Conservation (phyloP, 495 filamentous ascomycete species). For the Letharia columbiana region DNA sequence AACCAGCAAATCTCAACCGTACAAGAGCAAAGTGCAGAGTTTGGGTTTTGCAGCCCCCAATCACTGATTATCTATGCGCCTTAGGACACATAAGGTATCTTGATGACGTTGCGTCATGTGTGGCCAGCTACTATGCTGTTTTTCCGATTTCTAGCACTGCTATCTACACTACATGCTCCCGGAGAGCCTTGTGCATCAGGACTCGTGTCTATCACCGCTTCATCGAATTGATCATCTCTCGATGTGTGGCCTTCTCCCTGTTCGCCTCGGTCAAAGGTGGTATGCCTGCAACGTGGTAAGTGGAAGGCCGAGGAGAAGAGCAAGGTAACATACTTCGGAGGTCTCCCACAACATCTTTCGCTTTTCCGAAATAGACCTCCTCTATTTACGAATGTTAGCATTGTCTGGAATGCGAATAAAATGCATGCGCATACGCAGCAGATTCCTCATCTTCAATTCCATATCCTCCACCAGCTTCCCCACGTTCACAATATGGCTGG, state of each 20-base stretch:
- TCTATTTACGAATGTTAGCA: conserved; percentile 39
- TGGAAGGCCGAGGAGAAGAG: conserved; percentile 1
- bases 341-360: conserved; percentile 97
- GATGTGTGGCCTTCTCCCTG: conserved; percentile 75
- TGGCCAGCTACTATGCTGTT: not conserved
- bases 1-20: not conserved
- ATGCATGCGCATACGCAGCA: conserved; percentile 55
- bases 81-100: not conserved
- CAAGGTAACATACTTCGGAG: conserved; percentile 59
- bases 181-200: not conserved
- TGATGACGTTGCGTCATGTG: not conserved
- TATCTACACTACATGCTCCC: conserved; percentile 7
- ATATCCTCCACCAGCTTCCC: conserved; percentile 96
- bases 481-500: conserved; percentile 91
- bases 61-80: not conserved
- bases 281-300: conserved; percentile 43
- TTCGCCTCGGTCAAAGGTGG: conserved; percentile 75
- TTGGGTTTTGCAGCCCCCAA: not conserved
- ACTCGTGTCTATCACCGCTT: conserved; percentile 18
- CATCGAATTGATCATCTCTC: conserved; percentile 66
- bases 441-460: conserved; percentile 98
- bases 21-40: not conserved
- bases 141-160: not conserved
- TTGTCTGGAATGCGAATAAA: not conserved
- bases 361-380: conserved; percentile 99